Base-by-base conservation (phyloP, 148 eudicot genomes). In the Rhododendron vialii region DNA sequence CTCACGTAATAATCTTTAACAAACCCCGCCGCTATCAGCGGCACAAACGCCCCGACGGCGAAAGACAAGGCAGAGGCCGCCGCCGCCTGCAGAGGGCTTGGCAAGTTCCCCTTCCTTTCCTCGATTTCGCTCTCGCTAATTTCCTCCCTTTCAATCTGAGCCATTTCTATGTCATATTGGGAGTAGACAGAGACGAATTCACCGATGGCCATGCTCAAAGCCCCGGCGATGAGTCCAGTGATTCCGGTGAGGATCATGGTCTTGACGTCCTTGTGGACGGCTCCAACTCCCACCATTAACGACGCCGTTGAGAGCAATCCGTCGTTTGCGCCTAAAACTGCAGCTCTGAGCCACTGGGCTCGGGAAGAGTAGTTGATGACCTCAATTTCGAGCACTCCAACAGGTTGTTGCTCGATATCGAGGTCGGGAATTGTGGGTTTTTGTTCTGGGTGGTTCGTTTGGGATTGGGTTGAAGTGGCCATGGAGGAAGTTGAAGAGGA, bases 161-260 rank as follows among this genome's bases (percentile, higher is more conserved):
- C 86, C 30, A 85, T 33, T 83, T 88, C 91, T 18, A 88, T 88
- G 76, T 91, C 92, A 1, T 80, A 78, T 47, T 87, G 91, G 5
- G 91, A 87, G 82, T 87, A 85, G 0, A 89, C 91, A 0, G 91
- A 89, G 3, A 89, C 89, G n/a, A 87, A 89, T 74, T 89, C 91
- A 3, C 92, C 92, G 2, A 91, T 89, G 3, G 91, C 92, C 92
- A 91, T 91, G 87, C 89, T 83, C 75, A 89, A 91, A 22, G 92
- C 89, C 7, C 92, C 92, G 14, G 86, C 92, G 0, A 91, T 45
- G 2, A 87, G 57, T 2, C 91, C 90, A 2, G 91, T 88, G 15
- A 85, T 51, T 9, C 92, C 91, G 18, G 88, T 78, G 12, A 91
- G 84, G 80, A 91, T 57, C 91, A 91, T 91, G 84, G 88, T 78